Evolutionary conservation across 805 yeast species (phyloP), one percentile per base, ranked within the genome.

Genomic region (Ogataea parapolymorpha): DNA sequence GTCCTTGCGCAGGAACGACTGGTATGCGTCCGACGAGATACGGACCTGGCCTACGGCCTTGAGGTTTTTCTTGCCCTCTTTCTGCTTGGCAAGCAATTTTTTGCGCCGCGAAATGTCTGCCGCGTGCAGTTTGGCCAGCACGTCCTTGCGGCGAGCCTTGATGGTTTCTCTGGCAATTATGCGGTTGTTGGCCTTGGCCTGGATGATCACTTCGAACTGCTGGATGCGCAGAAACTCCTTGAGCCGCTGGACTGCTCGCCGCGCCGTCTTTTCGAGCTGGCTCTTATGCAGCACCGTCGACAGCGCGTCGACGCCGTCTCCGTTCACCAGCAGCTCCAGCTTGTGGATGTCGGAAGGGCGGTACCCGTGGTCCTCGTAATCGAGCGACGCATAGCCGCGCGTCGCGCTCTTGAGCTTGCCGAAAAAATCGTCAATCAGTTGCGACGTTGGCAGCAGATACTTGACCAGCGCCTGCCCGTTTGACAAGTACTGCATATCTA

Each of bases 301-400:
- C 37, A 91, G 70, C 0, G 98, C 98, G 67, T 91, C 99, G 26
- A 91, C 84, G 15, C 95, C 78, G 32, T 70, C 77, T 2, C 96
- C 96, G 60, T 91, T 93, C 4, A 91, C 95, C 42, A 91, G 69
- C 32, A 93, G 70, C 59, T 91, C 97, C 66, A 91, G 66, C 57
- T 91, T 93, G 25, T 86, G 89, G 16, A 91, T 78, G 56, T 86
- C 89, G 1, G 95, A 79, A 25, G 77, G 74, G 49, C 69, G 73
- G 64, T 89, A 91, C 0, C 98, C 99, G 4, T 84, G 80, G 57
- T 91, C 98, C 53, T 93, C 97, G 56, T 91, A 91, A 64, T 91
- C 98, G 39, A 91, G 69, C 0, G 96, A 86, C 0, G 96, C 98
- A 63, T 86, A 91, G 1, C 99, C 99, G 56, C 80, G 79, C 0